phyloP scores from a whole-genome alignment of 305 asterid species.

The Solanum aculeatissimum region DNA sequence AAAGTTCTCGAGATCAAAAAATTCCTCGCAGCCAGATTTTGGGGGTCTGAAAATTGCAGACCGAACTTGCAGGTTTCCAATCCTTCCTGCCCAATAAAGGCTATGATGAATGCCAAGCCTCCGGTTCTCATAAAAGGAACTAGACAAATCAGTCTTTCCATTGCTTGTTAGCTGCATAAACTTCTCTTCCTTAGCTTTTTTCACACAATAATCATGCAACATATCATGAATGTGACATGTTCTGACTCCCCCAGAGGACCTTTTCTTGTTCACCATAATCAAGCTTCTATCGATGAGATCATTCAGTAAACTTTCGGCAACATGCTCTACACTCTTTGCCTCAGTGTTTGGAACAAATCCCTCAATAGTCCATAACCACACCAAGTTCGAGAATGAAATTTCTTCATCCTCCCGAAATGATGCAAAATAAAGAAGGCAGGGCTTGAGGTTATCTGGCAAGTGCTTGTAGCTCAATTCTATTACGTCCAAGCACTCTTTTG shows the following conservation, averaged over 20 bases:
- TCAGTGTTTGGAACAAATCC: constrained; percentile 8
- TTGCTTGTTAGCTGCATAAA: neutral
- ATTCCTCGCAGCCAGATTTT: neutral
- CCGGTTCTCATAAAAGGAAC: neutral
- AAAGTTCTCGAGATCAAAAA: constrained; percentile 1
- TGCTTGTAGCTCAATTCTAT: constrained; percentile 18
- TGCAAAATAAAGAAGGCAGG: constrained; percentile 29
- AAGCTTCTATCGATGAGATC: constrained; percentile 4
- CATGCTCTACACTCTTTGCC: neutral
- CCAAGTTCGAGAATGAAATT: neutral
- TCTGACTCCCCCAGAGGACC: neutral
- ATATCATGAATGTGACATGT: constrained; percentile 9
- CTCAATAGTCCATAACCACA: constrained; percentile 18
- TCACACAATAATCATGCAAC: constrained; percentile 13
- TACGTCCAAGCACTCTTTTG: neutral
- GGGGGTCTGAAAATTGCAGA: constrained; percentile 5
- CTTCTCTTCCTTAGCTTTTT: constrained; percentile 10
- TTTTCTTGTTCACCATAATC: neutral
- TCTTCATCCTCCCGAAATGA: constrained; percentile 9
- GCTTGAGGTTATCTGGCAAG: constrained; percentile 15
- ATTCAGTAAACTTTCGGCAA: constrained; percentile 8
- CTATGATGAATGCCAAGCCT: neutral
- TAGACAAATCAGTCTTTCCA: neutral
- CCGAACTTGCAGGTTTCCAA: neutral
- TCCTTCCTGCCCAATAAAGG: neutral